Evolutionary conservation across 2,329 filamentous ascomycete species (phyloP).

Genomic region (Pseudogymnoascus sp.): DNA sequence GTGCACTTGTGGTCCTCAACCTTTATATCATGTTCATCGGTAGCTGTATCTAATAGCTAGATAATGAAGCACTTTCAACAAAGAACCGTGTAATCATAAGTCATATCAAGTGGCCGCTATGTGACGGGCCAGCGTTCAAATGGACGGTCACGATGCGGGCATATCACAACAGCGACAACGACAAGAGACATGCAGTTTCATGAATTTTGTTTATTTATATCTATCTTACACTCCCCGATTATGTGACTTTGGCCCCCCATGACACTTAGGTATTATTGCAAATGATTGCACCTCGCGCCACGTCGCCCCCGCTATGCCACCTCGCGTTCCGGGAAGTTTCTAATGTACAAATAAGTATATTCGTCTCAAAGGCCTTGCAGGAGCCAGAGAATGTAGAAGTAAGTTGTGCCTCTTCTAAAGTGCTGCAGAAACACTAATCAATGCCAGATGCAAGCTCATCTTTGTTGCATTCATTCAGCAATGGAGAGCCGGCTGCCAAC

Average conservation of each 20-base stretch:
- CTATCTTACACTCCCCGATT: constrained; percentile 1
- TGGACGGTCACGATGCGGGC: not conserved
- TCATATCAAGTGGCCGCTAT: not conserved
- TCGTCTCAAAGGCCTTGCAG: not conserved
- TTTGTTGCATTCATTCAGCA: not conserved
- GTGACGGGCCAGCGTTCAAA: not conserved
- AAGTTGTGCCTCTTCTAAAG: not conserved
- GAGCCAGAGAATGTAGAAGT: not conserved
- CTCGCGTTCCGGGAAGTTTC: not conserved
- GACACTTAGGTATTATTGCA: not conserved
- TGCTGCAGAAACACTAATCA: not conserved
- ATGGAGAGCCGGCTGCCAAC: not conserved
- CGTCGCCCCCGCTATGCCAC: not conserved
- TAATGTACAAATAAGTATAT: no score
- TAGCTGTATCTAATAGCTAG: not conserved
- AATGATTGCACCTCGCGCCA: not conserved
- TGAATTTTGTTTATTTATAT: not conserved
- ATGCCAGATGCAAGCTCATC: not conserved
- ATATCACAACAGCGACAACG: not conserved
- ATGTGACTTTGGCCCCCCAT: not conserved
- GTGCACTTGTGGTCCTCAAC: not conserved
- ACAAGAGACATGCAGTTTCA: not conserved
- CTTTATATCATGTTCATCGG: not conserved
- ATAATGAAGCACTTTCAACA: not conserved
- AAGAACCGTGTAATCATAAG: not conserved